Evolutionary conservation across 2,329 filamentous ascomycete genomes (phyloP).

Genomic region (Torrubiella hemipterigena): DNA sequence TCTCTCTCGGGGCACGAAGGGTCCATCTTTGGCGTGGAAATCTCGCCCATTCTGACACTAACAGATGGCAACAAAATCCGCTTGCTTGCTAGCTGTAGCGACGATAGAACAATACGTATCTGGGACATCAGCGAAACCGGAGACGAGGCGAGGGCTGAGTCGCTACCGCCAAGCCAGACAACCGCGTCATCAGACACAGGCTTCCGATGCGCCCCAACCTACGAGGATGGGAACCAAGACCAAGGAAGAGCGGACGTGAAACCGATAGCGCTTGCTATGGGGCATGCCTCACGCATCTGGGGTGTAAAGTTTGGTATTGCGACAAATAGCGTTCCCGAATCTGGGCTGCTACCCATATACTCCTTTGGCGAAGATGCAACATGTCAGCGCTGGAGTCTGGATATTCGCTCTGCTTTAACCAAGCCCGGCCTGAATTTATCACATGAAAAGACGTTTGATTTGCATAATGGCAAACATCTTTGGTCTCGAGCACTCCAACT

Average conservation of each 20-base stretch:
- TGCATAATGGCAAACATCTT: constrained; percentile 80
- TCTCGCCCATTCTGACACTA: constrained; percentile 46
- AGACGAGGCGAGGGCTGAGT: not conserved
- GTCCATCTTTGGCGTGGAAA: constrained; percentile 80
- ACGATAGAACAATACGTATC: constrained; percentile 78
- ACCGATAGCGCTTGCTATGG: constrained; percentile 64
- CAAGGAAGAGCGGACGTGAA: constrained; percentile 12
- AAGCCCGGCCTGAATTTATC: constrained; percentile 24
- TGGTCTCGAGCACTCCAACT: constrained; percentile 55
- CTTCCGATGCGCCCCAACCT: constrained; percentile 31
- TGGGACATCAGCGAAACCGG: constrained; percentile 64
- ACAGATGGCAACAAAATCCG: constrained; percentile 30
- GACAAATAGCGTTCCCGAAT: constrained; percentile 8
- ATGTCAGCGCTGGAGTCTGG: constrained; percentile 58
- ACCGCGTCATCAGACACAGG: constrained; percentile 44
- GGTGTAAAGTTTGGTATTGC: constrained; percentile 53
- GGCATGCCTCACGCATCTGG: constrained; percentile 86
- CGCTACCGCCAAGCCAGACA: too few species aligned
- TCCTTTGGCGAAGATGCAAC: constrained; percentile 83
- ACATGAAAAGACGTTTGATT: constrained; percentile 43
- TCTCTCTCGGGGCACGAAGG: constrained; percentile 68
- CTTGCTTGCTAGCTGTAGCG: constrained; percentile 84
- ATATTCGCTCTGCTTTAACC: constrained; percentile 3
- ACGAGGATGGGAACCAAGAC: constrained; percentile 11
- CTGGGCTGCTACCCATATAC: constrained; percentile 37